These are phyloP conservation scores for Trichoderma cornu-damae DNA, from an alignment of 2,329 filamentous ascomycete species.

Conservation along the genomic window DNA sequence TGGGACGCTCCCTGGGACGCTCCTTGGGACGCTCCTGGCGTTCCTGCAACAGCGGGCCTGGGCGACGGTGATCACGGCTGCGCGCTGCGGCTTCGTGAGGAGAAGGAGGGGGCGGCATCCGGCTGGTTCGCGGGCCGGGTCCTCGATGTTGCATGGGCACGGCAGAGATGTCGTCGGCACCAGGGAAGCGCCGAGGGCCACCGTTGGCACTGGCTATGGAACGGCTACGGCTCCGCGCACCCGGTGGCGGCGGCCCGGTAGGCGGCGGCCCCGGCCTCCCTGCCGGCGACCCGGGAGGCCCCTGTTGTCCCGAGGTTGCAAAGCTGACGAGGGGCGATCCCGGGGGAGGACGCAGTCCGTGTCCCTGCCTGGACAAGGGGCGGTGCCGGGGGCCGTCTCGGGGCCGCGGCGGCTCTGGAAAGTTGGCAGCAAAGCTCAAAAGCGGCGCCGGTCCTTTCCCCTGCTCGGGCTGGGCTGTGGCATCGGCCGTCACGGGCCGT, in stretches of 20 bases:
- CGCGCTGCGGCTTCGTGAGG: conserved; percentile 3
- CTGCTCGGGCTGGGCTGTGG: conserved; percentile 20
- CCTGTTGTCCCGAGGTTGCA: conserved; percentile 29
- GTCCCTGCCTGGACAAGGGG: conserved; percentile 32
- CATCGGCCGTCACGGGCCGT: conserved; percentile 28
- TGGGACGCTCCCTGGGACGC: conserved; percentile 5
- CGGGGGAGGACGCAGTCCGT: conserved; percentile 37
- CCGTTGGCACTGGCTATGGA: conserved; percentile 22
- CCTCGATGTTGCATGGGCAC: conserved; percentile 23
- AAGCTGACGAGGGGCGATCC: conserved; percentile 44
- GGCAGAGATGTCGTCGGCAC: conserved; percentile 22
- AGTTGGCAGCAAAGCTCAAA: conserved; percentile 58
- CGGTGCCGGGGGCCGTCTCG: conserved; percentile 36
- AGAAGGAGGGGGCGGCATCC: conserved; percentile 13
- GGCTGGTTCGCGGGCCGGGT: conserved; percentile 3
- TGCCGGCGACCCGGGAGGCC: conserved; percentile 22
- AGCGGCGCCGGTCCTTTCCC: conserved; percentile 51
- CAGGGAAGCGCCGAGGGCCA: conserved; percentile 3
- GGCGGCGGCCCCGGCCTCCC: conserved; percentile 5
- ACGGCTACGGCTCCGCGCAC: conserved; percentile 25
- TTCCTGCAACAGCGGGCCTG: conserved; percentile 6
- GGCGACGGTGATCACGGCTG: conserved; percentile 11
- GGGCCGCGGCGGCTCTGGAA: conserved; percentile 56
- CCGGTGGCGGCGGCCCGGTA: conserved; percentile 16
- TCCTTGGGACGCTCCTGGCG: conserved; percentile 23